Evolutionary conservation across 257 asterid genomes (phyloP).

Genomic region (Mentha longifolia): DNA sequence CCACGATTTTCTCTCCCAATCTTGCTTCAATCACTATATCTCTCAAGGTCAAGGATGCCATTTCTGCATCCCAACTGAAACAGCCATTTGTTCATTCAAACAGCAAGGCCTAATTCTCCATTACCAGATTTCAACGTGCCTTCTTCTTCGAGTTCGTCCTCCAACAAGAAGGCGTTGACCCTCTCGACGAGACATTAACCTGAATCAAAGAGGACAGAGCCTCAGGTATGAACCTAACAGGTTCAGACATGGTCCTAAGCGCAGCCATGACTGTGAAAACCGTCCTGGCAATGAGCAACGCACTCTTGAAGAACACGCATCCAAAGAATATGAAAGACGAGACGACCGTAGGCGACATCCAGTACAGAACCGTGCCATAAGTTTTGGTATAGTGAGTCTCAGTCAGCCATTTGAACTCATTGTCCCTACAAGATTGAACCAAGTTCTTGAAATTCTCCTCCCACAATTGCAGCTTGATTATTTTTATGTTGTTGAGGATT

Average conservation of each 20-base stretch:
- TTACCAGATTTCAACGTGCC: conserved; percentile 9
- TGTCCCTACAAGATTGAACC: conserved; percentile 50
- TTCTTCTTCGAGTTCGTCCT: conserved; percentile 61
- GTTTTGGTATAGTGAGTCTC: conserved; percentile 52
- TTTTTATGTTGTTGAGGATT: conserved; percentile 75
- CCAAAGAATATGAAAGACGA: conserved; percentile 66
- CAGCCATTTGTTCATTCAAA: conserved; percentile 48
- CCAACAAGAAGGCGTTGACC: conserved; percentile 60
- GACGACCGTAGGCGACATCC: conserved; percentile 76
- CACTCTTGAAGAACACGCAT: conserved; percentile 56
- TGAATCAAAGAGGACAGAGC: conserved; percentile 66
- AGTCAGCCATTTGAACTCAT: conserved; percentile 69
- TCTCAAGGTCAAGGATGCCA: conserved; percentile 38
- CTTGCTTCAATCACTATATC: conserved; percentile 42
- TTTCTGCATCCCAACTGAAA: conserved; percentile 66
- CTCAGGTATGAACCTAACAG: conserved; percentile 67
- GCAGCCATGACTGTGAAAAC: conserved; percentile 74
- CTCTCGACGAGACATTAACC: conserved; percentile 71
- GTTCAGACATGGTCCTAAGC: conserved; percentile 64
- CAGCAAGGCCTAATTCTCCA: conserved; percentile 26
- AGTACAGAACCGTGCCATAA: conserved; percentile 48
- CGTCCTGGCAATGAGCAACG: conserved; percentile 61
- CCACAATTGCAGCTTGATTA: conserved; percentile 83
- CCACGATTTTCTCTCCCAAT: conserved; percentile 61
- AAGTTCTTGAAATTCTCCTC: conserved; percentile 66